These are phyloP conservation scores for Viola pubescens DNA, from an alignment of 441 rosid genomes.

Conservation along the genomic window DNA sequence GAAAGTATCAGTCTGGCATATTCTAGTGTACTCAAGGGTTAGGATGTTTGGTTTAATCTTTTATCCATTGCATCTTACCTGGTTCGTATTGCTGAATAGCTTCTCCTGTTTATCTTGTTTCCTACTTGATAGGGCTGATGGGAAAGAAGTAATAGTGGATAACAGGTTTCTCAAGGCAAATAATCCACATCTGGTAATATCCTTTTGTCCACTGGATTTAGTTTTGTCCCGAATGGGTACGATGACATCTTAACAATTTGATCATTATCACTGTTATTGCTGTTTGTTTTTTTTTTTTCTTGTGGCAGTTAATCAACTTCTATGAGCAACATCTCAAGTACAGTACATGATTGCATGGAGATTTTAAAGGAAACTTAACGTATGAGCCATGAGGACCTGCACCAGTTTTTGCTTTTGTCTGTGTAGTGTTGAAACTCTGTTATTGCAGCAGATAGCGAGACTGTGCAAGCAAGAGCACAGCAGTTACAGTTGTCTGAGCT, in stretches of 20 bases:
- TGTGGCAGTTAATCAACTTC: constrained; percentile 68
- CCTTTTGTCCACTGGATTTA: not conserved
- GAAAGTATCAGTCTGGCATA: not conserved
- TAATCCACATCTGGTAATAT: constrained; percentile 76
- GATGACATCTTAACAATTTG: not conserved
- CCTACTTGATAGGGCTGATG: constrained; percentile 59
- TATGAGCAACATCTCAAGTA: constrained; percentile 93
- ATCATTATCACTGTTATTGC: not conserved
- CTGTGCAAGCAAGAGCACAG: constrained; percentile 5
- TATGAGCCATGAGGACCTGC: constrained; percentile 4
- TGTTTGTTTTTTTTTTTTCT: constrained; percentile 8
- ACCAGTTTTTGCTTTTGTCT: constrained; percentile 12
- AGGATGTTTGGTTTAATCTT: not conserved
- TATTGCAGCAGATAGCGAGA: constrained; percentile 20
- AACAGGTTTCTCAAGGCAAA: constrained; percentile 79
- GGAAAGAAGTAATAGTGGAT: constrained; percentile 76
- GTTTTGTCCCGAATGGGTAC: no score
- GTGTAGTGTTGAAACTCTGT: constrained; percentile 25
- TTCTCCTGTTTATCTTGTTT: not conserved
- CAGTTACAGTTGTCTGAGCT: constrained; percentile 3
- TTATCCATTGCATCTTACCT: not conserved
- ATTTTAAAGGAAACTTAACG: constrained; percentile 1
- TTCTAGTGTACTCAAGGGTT: not conserved
- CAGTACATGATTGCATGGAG: constrained; percentile 37
- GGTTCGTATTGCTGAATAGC: not conserved